These are phyloP conservation scores for Tylopilus sp. DNA, from an alignment of 1,284 basidiomycete species.

Conservation along the genomic window DNA sequence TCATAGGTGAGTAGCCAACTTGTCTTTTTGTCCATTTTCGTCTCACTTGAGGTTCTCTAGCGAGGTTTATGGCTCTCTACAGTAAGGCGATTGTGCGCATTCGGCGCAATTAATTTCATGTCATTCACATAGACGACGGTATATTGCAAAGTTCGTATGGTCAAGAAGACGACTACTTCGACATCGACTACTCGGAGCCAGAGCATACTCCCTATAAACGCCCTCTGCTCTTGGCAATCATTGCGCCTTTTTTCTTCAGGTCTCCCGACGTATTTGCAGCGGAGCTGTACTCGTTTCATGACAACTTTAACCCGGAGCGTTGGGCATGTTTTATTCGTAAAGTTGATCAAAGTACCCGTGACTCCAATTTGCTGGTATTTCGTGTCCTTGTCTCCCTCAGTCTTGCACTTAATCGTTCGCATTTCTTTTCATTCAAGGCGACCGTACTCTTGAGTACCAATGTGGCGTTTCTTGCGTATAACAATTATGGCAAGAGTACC, in stretches of 20 bases:
- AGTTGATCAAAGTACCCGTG: constrained; percentile 43
- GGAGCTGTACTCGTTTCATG: constrained; percentile 39
- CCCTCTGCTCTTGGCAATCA: constrained; percentile 25
- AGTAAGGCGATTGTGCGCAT: constrained; percentile 29
- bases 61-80: constrained; percentile 42
- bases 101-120: not conserved
- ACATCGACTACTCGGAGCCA: constrained; percentile 35
- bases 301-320: constrained; percentile 36
- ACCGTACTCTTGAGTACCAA: constrained; percentile 41
- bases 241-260: constrained; percentile 35
- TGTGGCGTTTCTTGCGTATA: constrained; percentile 32
- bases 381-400: not conserved
- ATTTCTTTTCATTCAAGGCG: constrained; percentile 24
- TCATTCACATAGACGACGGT: constrained; percentile 34
- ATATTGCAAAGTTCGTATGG: constrained; percentile 43
- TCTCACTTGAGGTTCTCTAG: constrained; percentile 20
- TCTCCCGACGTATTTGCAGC: constrained; percentile 41
- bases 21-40: not conserved
- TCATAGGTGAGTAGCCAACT: constrained; percentile 32
- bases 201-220: constrained; percentile 31
- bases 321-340: constrained; percentile 44
- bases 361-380: constrained; percentile 41
- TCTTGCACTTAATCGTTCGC: constrained; percentile 1
- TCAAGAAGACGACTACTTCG: constrained; percentile 44
- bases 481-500: not conserved